Conservation (phyloP, 176 grass and related monocot genomes). For the Rhynchospora breviuscula region DNA sequence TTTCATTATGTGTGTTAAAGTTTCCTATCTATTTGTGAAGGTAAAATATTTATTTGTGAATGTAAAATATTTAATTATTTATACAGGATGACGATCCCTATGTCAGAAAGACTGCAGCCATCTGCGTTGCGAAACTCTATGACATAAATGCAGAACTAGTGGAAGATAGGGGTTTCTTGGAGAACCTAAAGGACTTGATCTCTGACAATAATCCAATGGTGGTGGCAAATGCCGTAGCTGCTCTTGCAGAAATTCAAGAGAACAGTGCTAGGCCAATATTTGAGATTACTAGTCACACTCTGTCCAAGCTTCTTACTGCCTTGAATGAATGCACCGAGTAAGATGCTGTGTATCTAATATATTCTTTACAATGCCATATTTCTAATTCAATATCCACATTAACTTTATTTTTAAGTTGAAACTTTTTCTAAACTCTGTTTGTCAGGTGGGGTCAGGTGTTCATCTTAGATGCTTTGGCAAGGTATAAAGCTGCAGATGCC, state of each 20-base stretch:
- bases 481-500: conserved; percentile 76
- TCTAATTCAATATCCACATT: background rate
- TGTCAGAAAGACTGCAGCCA: conserved; percentile 97
- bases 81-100: conserved; percentile 97
- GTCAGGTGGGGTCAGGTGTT: conserved; percentile 90
- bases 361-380: background rate
- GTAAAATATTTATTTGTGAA: background rate
- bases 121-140: conserved; percentile 98
- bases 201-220: conserved; percentile 99
- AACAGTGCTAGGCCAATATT: conserved; percentile 67
- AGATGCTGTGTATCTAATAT: conserved; percentile 11
- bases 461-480: conserved; percentile 92
- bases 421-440: background rate
- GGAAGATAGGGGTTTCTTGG: conserved; percentile 95
- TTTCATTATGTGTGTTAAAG: background rate
- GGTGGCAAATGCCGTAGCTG: conserved; percentile 99
- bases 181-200: conserved; percentile 89
- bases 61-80: background rate
- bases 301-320: conserved; percentile 94
- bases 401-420: conserved; percentile 5
- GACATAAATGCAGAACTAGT: conserved; percentile 98
- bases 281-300: conserved; percentile 94
- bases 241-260: conserved; percentile 95
- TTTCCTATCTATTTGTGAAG: background rate
- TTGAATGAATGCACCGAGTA: conserved; percentile 99